Conservation (phyloP, 305 asterid genomes). For the Fraxinus dipetala region DNA sequence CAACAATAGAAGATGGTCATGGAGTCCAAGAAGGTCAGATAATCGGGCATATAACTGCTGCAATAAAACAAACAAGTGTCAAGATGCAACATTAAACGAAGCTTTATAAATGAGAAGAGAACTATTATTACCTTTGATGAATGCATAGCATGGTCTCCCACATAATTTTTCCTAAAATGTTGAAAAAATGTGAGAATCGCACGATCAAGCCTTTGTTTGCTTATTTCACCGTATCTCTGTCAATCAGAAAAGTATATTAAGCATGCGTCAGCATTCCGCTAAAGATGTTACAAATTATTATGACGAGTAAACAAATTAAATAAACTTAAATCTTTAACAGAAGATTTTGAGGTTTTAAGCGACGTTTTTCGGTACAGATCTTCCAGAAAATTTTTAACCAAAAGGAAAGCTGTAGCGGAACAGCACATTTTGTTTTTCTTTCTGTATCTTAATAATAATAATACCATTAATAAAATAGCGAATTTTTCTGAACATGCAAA, state of each 20-base stretch:
- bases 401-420: background rate
- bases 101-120: slow-evolving; percentile 14
- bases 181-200: slow-evolving; percentile 93
- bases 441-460: background rate
- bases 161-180: slow-evolving; percentile 82
- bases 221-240: slow-evolving; percentile 84
- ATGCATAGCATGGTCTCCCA: slow-evolving; percentile 97
- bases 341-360: slow-evolving; percentile 6
- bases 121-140: slow-evolving; percentile 72
- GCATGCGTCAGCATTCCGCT: slow-evolving; percentile 31
- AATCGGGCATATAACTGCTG: slow-evolving; percentile 96
- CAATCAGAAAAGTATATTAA: slow-evolving; percentile 15
- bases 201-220: slow-evolving; percentile 94
- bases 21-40: slow-evolving; percentile 94
- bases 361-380: background rate
- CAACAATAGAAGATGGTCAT: slow-evolving; percentile 85
- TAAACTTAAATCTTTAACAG: background rate
- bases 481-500: background rate
- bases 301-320: slow-evolving; percentile 8
- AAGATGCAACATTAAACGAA: slow-evolving; percentile 21
- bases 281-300: slow-evolving; percentile 13
- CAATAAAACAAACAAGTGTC: slow-evolving; percentile 37
- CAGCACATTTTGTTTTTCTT: background rate
- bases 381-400: background rate
- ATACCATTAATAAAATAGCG: background rate